Base-by-base conservation (phyloP, 257 asterid species). In the Datura wrightii region DNA sequence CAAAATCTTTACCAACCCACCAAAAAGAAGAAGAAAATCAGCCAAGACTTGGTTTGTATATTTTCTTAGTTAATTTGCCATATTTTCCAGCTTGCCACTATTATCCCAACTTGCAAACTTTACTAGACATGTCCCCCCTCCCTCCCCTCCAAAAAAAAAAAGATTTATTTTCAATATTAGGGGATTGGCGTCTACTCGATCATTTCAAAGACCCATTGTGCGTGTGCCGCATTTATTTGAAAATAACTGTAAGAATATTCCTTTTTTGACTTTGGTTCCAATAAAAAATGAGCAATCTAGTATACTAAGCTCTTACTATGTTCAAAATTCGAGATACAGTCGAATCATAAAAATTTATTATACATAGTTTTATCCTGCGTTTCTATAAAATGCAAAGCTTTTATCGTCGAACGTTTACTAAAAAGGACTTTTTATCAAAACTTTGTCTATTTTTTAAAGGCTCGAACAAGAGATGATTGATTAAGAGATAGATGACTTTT, bases 1-100 rank as follows among this genome's bases (percentile, higher is more conserved):
- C 10, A 7, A 10, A 34, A 15, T 37, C 8, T 24, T 66, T 6
- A 44, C 84, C 85, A 56, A 83, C 70, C 79, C 65, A 66, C 86
- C 54, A 3, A 46, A 48, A 81, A 54, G 79, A 8, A 69, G 19
- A 5, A 19, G 42, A 74, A 24, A 48, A 24, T 50, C 82, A 7
- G 13, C 31, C 44, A 31, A 76, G 31, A 50, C 19, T 76, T 41
- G 4, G 24, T 50, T 76, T 50, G 24, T 24, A 24, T 31, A 6
- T 74, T 74, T 67, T 37, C 76, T 67, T 37, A 14, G 14, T 31
- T 63, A 63, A 69, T 69, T 69, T 69, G 52, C 78, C 34, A 69
- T 67, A 39, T 69, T 76, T 76, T 76, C 19, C 39, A 76, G 14
- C 81, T 6, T 31, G 14, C 62, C 42, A 50, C 58, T 46, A 72